Conservation (phyloP, 768 basidiomycete genomes). For the Polyporus arcularius region DNA sequence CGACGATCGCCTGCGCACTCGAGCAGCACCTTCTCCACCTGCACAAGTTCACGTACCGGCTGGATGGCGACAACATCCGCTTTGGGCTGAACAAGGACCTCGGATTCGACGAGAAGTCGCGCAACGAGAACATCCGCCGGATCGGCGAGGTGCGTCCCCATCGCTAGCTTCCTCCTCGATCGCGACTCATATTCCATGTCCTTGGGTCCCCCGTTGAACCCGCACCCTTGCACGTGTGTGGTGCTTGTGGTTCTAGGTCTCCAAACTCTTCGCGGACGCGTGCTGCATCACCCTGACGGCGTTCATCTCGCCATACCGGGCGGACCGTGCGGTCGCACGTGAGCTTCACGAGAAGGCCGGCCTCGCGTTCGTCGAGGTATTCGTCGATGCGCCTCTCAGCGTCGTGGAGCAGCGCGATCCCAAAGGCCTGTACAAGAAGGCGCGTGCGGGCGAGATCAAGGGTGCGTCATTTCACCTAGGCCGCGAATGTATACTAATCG, state of each 20-base stretch:
- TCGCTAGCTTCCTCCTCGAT: background rate
- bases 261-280: conserved; percentile 90
- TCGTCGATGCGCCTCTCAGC: conserved; percentile 85
- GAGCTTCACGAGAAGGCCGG: conserved; percentile 72
- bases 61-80: conserved; percentile 95
- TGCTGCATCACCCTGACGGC: conserved; percentile 88
- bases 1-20: conserved; percentile 94
- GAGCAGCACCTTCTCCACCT: conserved; percentile 93
- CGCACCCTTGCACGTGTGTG: conserved; percentile 9
- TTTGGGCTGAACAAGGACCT: conserved; percentile 97
- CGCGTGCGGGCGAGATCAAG: conserved; percentile 93
- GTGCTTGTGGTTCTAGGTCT: conserved; percentile 58
- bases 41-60: conserved; percentile 82
- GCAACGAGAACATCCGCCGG: conserved; percentile 94
- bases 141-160: conserved; percentile 79
- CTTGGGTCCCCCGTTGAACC: background rate
- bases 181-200: background rate
- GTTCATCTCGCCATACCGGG: conserved; percentile 97
- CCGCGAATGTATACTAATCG: background rate
- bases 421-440: conserved; percentile 97
- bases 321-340: conserved; percentile 82
- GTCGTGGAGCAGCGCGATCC: conserved; percentile 94
- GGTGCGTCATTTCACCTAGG: conserved; percentile 47
- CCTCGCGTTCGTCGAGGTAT: conserved; percentile 91
- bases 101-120: conserved; percentile 88